Evolutionary conservation across 371 early-diverging fungal species (phyloP), one percentile per base, ranked within the genome.

Genomic region (Syncephalastrum racemosum): DNA sequence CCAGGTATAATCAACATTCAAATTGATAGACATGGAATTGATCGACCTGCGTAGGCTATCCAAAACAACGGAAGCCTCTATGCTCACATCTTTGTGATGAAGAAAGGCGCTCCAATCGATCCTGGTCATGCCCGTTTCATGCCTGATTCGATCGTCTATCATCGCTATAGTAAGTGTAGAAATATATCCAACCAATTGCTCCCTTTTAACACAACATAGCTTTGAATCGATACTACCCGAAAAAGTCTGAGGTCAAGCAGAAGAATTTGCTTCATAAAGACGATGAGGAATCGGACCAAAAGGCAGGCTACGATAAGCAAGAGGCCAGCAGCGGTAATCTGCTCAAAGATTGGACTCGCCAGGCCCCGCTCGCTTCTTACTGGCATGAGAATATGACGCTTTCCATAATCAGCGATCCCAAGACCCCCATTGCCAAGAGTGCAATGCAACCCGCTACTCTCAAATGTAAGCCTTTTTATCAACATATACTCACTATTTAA

Each of bases 301-400:
- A 64, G 14, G 16, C 54, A 23, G 53, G 56, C 8, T 39, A 54
- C 20, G 40, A 53, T 47, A 45, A 67, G 39, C 60, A 58, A 14
- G 44, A 53, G 36, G 50, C 4, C 23, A 40, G 19, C 15, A 23
- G 15, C 23, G 64, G 63, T 23, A 56, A 66, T 41, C 20, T 68
- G 20, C 52, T 69, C 41, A 70, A 65, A 19, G 68, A 68, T 48
- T 68, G 60, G 56, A 75, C 64, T 20, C 60, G 68, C 51, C 65
- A 67, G 16, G 79, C 71, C 0, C 79, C 86, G 4, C 71, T 90
- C 55, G 80, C 90, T n/a, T 84, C 91, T 36, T 85, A 93, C 73
- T 95, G 94, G 94, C 86, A 88, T 70, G 79, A 82, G 19, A 95
- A 96, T 60, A 62, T 95, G 53, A 94, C 95, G 4, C 59, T 94